A percentile compares a stretch with the other conserved stretches of the same genome.
Evolutionary conservation across 345 rosid species (phyloP).

Genomic region (Euphorbia lathyris): DNA sequence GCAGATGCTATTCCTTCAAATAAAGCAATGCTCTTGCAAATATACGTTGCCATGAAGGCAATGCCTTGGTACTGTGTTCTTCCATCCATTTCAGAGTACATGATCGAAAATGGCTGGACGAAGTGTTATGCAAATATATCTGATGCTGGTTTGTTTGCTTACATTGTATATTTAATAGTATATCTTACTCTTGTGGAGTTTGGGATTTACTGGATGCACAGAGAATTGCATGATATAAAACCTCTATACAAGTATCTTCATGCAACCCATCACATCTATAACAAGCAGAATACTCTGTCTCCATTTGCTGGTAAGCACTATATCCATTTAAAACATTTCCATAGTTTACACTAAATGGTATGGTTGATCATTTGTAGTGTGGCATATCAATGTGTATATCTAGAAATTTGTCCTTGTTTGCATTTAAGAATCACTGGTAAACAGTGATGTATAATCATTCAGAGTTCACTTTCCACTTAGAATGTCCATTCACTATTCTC

Average conservation of each 20-base stretch:
- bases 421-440: background rate
- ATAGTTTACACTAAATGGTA: no score
- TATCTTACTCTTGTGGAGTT: no score
- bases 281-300: no score
- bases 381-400: background rate
- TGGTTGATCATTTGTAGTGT: no score
- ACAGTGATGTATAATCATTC: slow-evolving; percentile 4
- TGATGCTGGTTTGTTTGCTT: slow-evolving; percentile 61
- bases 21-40: slow-evolving; percentile 83
- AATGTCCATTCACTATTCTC: background rate
- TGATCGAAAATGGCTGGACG: slow-evolving; percentile 94
- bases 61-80: slow-evolving; percentile 98
- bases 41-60: slow-evolving; percentile 89
- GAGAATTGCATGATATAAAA: no score
- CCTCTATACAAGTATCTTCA: no score
- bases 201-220: no score
- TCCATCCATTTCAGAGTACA: no score
- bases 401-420: no score
- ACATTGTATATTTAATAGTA: slow-evolving; percentile 37
- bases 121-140: slow-evolving; percentile 54
- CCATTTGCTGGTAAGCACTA: no score
- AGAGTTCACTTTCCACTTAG: background rate
- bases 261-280: no score
- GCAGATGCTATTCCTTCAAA: slow-evolving; percentile 91
- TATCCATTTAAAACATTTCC: no score